Evolutionary conservation across 495 filamentous ascomycete genomes (phyloP).

Genomic region (Hypoxylon trugodes): DNA sequence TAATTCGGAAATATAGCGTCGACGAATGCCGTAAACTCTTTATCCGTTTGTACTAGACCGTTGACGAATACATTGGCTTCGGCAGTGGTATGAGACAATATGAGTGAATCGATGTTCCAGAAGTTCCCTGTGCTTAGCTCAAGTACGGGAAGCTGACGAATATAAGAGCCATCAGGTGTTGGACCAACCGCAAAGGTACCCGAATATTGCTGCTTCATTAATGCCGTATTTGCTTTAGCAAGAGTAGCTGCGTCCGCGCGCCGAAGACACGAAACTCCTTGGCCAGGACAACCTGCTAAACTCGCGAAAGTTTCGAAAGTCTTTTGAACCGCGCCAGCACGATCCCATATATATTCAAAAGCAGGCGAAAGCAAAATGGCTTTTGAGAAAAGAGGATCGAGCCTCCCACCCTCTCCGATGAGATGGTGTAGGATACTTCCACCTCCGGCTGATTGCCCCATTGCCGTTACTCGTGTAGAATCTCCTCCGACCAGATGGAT

Average conservation of each 20-base stretch:
- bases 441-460: slow-evolving; percentile 74
- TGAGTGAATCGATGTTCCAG: slow-evolving; percentile 51
- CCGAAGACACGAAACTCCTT: slow-evolving; percentile 55
- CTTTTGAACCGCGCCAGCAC: slow-evolving; percentile 46
- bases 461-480: slow-evolving; percentile 67
- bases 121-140: slow-evolving; percentile 56
- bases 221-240: slow-evolving; percentile 50
- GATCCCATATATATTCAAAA: slow-evolving; percentile 54
- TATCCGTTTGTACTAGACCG: slow-evolving; percentile 58
- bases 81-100: slow-evolving; percentile 53
- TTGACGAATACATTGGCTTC: slow-evolving; percentile 51
- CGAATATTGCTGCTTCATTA: slow-evolving; percentile 44
- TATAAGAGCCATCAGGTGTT: slow-evolving; percentile 54
- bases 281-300: slow-evolving; percentile 55
- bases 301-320: slow-evolving; percentile 55
- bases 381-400: slow-evolving; percentile 56
- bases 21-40: slow-evolving; percentile 60
- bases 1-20: slow-evolving; percentile 52
- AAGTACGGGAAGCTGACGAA: slow-evolving; percentile 54
- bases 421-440: slow-evolving; percentile 72
- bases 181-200: slow-evolving; percentile 57
- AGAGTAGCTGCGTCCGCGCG: slow-evolving; percentile 46
- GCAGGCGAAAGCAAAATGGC: slow-evolving; percentile 60
- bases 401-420: slow-evolving; percentile 62
- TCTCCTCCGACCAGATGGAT: not conserved